phyloP scores from a whole-genome alignment of 371 early-diverging fungal species.

The Chytridiales sp. region DNA sequence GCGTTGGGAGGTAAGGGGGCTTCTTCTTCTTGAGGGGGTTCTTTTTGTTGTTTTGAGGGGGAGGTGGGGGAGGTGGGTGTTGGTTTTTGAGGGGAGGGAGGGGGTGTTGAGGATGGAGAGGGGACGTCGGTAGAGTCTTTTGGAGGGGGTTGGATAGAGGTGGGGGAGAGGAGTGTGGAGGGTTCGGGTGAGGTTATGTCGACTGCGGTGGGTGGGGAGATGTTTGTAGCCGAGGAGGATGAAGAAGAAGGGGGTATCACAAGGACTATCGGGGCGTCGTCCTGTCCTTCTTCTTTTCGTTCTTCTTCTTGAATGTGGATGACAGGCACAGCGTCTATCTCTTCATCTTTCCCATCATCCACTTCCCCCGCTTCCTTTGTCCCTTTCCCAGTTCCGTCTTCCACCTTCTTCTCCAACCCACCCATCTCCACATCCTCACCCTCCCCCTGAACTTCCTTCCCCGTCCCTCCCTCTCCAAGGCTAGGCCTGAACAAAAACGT shows the following conservation, averaged over 20 bases:
- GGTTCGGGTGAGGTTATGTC: background rate
- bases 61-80: background rate
- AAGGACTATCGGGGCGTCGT: too few species aligned
- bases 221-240: too few species aligned
- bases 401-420: constrained; percentile 7
- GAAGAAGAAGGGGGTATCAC: too few species aligned
- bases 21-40: background rate
- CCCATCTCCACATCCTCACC: background rate
- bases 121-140: background rate
- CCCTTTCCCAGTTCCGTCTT: background rate
- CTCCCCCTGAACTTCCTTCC: constrained; percentile 6
- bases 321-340: background rate
- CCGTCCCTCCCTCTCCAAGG: background rate
- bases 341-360: background rate
- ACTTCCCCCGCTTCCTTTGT: constrained; percentile 4
- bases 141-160: background rate
- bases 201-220: too few species aligned
- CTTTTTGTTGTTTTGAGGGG: background rate
- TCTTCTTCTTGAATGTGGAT: too few species aligned
- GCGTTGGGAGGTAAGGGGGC: constrained; percentile 25
- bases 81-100: background rate
- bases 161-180: background rate
- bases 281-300: background rate
- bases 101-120: background rate
- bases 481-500: constrained; percentile 27